Evolutionary conservation across 106 monocot genomes (phyloP), one percentile per base, ranked within the genome.

Genomic region (Dendrobium officinale): DNA sequence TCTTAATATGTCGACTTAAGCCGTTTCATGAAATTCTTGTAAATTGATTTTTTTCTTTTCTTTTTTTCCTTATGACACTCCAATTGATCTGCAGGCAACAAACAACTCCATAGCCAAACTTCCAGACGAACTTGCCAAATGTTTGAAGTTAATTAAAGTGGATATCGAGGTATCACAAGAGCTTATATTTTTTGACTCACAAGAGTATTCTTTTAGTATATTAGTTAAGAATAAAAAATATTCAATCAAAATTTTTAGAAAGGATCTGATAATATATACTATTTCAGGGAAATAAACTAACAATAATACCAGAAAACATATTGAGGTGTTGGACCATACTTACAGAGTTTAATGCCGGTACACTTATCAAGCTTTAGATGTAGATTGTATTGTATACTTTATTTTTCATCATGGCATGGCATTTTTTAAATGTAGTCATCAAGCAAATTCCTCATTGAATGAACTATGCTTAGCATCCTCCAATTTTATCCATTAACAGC

Each of bases 321-420:
- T 13, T 93, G 42, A 78, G 17, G 55, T 85, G 93, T 82, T 99
- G 98, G 95, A 91, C 86, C 51, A 86, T 66, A 87, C 88, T 99
- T 76, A 91, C 86, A 75, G 95, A 99, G 81, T 79, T 99, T 31
- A 99, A 99, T 90, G 89, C 92, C 81, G 92, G 98, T 99, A 76
- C 76, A 18, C 8, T 8, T 76, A 43, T 74, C 20, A 20, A 17
- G 13, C 16, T 11, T 48, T 49, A 9, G 42, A 42, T 27, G 6
- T 26, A 76, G 8, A 44, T n/a, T 4, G n/a, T 19, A 7, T 74
- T 74, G 26, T 42, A 74, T n/a, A 8, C 13, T 74, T 74, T 2
- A 73, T 3, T 44, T 18, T 16, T n/a, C 44, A 20, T 74, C 42
- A 20, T 74, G 42, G 42, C 43, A 1, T 44, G 19, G 19, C 10